phyloP scores from a whole-genome alignment of 768 basidiomycete genomes.

The Rhizopogon rudus region DNA sequence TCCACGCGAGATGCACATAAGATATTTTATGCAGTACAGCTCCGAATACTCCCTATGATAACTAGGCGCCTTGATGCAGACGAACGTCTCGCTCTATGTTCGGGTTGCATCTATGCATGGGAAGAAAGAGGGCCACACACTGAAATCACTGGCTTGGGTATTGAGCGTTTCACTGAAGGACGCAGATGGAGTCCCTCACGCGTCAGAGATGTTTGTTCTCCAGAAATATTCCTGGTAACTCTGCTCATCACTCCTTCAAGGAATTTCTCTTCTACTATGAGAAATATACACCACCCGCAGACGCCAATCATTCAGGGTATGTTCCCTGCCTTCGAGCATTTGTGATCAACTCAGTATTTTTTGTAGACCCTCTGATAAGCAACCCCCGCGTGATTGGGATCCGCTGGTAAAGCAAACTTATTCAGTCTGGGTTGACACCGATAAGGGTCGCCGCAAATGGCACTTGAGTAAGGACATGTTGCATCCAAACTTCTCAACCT shows the following conservation, averaged over 20 bases:
- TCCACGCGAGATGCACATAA: constrained; percentile 76
- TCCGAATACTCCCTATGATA: constrained; percentile 63
- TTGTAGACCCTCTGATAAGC: constrained; percentile 37
- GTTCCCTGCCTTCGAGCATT: constrained; percentile 6
- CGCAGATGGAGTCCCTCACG: constrained; percentile 80
- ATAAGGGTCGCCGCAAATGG: constrained; percentile 70
- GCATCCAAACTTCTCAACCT: neutral
- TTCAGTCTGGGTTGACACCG: constrained; percentile 69
- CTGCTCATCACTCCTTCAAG: constrained; percentile 32
- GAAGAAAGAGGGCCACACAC: constrained; percentile 72
- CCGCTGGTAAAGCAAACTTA: constrained; percentile 81
- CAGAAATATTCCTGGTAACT: constrained; percentile 1
- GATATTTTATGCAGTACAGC: constrained; percentile 70
- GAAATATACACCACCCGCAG: constrained; percentile 50
- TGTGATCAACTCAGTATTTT: constrained; percentile 5
- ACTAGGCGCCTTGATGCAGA: constrained; percentile 74
- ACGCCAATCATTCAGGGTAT: constrained; percentile 40
- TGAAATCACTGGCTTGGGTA: constrained; percentile 74
- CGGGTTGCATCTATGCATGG: constrained; percentile 51
- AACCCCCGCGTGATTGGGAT: constrained; percentile 58
- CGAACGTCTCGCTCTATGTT: constrained; percentile 54
- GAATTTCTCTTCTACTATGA: constrained; percentile 87
- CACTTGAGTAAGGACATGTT: constrained; percentile 59
- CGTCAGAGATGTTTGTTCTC: constrained; percentile 64
- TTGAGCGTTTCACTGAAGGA: constrained; percentile 84